These are phyloP conservation scores for Orbilia quercus DNA, from an alignment of 2,329 filamentous ascomycete genomes.

Conservation along the genomic window DNA sequence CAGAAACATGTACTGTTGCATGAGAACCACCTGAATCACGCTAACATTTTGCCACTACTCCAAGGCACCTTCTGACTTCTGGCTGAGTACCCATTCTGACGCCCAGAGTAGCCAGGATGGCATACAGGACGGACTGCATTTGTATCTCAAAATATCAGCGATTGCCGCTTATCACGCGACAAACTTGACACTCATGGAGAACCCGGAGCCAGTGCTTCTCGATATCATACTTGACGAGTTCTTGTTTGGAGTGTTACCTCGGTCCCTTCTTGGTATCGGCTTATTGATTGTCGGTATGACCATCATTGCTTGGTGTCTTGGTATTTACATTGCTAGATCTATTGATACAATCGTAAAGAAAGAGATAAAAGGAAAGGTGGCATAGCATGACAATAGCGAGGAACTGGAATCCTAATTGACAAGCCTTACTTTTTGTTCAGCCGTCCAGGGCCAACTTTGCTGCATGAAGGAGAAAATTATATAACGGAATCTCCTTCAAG, in stretches of 20 bases:
- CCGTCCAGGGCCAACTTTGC: too few species aligned
- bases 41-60: constrained; percentile 9
- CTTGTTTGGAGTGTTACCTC: constrained; percentile 29
- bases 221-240: constrained; percentile 62
- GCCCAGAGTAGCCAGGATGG: background rate
- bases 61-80: constrained; percentile 87
- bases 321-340: constrained; percentile 17
- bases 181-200: constrained; percentile 78
- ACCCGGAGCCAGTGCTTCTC: constrained; percentile 77
- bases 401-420: background rate
- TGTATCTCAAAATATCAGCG: constrained; percentile 79
- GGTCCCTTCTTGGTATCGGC: constrained; percentile 32
- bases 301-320: constrained; percentile 31
- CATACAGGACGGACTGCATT: constrained; percentile 64
- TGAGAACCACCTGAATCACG: background rate
- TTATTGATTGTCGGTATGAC: constrained; percentile 34
- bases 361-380: constrained; percentile 23
- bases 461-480: background rate
- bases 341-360: constrained; percentile 20
- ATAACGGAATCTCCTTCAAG: background rate
- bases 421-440: background rate
- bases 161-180: constrained; percentile 87
- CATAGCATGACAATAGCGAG: constrained; percentile 4
- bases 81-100: constrained; percentile 69
- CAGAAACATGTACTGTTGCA: constrained; percentile 18